Base-by-base conservation (phyloP, 2,329 filamentous ascomycete species). In the Phaeosphaeria sp. region DNA sequence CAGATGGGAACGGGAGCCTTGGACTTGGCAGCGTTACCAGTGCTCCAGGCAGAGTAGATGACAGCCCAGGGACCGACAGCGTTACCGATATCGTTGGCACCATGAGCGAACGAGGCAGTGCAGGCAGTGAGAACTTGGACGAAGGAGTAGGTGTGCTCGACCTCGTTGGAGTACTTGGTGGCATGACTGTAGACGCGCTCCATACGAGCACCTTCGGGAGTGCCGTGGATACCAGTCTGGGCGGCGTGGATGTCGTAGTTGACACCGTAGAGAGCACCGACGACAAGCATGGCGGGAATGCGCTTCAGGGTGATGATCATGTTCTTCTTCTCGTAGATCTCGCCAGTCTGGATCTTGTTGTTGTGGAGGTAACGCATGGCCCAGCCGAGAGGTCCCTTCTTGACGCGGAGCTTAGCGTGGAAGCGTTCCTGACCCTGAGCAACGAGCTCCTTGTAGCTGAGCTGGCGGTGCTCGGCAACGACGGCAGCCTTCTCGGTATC, bases 171-270 rank as follows among this genome's bases (percentile, higher is more conserved):
- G 55, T 76, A 76, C 67, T 77, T 76, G 51, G 67, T 62, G 4
- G 73, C 74, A 27, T 70, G 74, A 30, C 80, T 80, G 74, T 92
- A 92, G 56, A 91, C 88, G 44, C 84, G 81, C 69, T 84, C 80
- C 89, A 92, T 91, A 60, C 91, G 89, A 36, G 79, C 79, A 57
- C 90, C 91, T 59, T 93, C 90, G 6, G 90, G 90, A 1, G 90
- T 92, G 21, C 90, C 90, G 13, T 81, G 73, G 45, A 91, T 84
- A 72, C 91, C 91, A 51, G 82, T 82, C 81, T 93, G 91, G 4
- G 89, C 89, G 49, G 86, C 84, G 82, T 93, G 91, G 70, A 93
- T 94, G 67, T 94, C 91, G 79, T 93, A 94, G 83, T 93, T 83
- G 24, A 89, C 74, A 75, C 91, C 91, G 74, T 94, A 94, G 51